Evolutionary conservation across 2,329 filamentous ascomycete species (phyloP).

Genomic region (Paecilomyces fulvus): DNA sequence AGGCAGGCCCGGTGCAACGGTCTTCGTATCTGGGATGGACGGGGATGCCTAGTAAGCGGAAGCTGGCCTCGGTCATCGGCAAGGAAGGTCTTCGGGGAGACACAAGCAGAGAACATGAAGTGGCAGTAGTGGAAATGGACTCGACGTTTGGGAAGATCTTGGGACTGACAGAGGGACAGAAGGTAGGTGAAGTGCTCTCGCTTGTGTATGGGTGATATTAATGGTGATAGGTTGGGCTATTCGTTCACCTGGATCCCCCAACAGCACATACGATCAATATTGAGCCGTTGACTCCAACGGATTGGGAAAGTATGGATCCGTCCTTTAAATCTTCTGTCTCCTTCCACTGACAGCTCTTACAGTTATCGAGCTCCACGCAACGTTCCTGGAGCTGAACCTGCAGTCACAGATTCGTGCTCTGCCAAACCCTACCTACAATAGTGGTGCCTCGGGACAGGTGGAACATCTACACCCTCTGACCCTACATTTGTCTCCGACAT

Average conservation of each 20-base stretch:
- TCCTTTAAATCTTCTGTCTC: not conserved
- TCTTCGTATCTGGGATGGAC: constrained; percentile 93
- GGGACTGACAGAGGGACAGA: constrained; percentile 72
- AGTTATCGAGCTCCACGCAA: constrained; percentile 92
- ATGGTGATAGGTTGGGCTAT: constrained; percentile 44
- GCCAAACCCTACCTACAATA: constrained; percentile 66
- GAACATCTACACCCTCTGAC: constrained; percentile 69
- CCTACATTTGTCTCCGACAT: constrained; percentile 87
- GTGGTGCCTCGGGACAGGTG: constrained; percentile 40
- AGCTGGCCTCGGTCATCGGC: constrained; percentile 61
- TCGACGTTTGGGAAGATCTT: constrained; percentile 70
- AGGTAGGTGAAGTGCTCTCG: constrained; percentile 48
- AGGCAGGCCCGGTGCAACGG: constrained; percentile 46
- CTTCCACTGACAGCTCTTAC: constrained; percentile 2
- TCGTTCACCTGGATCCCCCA: constrained; percentile 81
- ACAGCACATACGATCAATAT: constrained; percentile 92
- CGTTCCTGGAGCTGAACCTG: constrained; percentile 89
- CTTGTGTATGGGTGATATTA: not conserved
- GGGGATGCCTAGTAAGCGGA: constrained; percentile 90
- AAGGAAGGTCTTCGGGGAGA: constrained; percentile 61
- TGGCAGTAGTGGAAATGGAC: constrained; percentile 75
- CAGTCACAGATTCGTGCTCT: constrained; percentile 86
- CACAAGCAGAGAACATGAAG: constrained; percentile 63
- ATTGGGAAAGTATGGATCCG: constrained; percentile 70
- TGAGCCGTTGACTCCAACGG: constrained; percentile 85